A percentile compares a stretch with the other conserved stretches of the same genome.
These are phyloP conservation scores for Termitomyces sp. DNA, from an alignment of 768 basidiomycete species.

Conservation along the genomic window DNA sequence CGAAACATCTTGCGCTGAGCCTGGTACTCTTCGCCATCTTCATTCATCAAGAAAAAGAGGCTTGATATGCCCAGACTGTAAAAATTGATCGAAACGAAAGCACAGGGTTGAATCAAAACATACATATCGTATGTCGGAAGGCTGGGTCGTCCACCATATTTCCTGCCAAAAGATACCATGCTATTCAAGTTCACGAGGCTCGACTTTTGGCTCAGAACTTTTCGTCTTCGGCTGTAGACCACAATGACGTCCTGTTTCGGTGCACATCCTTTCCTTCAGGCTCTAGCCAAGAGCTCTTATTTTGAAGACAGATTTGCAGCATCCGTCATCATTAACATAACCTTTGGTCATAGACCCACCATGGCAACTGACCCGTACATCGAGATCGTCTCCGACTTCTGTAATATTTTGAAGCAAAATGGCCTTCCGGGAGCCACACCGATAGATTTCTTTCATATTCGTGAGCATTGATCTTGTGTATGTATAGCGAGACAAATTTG, in stretches of 20 bases:
- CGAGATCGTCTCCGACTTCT: neutral
- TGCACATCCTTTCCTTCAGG: neutral
- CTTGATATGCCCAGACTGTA: conserved; percentile 1
- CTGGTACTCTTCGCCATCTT: neutral
- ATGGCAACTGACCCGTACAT: conserved; percentile 3
- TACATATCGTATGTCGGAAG: conserved; percentile 15
- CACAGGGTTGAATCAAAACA: neutral
- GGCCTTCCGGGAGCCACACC: conserved; percentile 8
- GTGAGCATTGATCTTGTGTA: no score
- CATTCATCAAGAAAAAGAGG: neutral
- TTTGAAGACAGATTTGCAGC: conserved; percentile 4
- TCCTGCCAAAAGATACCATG: conserved; percentile 3
- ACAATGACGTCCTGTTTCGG: neutral
- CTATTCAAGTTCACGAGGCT: conserved; percentile 12
- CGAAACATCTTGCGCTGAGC: no score
- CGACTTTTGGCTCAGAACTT: conserved; percentile 14
- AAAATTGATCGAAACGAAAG: neutral
- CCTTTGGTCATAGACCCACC: conserved; percentile 7
- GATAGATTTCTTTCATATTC: conserved; percentile 12
- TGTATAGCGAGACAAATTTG: neutral
- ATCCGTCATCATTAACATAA: conserved; percentile 7
- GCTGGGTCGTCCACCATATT: conserved; percentile 4
- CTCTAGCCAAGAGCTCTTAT: neutral
- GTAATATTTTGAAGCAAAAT: neutral
- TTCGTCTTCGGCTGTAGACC: neutral